Conservation (phyloP, 352 stramenopile genomes). For the Pythium diclinum region DNA sequence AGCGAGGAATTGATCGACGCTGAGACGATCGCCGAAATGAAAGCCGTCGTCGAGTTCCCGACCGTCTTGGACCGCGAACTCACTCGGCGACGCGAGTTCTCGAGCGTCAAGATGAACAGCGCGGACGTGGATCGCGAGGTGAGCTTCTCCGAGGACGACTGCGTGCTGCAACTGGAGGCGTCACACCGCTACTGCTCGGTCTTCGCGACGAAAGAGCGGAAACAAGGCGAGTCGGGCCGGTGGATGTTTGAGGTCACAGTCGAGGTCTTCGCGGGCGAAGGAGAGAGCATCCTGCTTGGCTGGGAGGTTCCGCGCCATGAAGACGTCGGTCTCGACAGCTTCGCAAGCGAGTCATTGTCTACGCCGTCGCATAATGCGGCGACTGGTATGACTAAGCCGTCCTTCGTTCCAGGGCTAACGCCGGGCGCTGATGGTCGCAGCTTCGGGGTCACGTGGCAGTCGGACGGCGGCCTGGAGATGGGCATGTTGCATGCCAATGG, state of each 20-base stretch:
- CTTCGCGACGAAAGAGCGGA: slow-evolving; percentile 63
- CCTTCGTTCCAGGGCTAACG: slow-evolving; percentile 57
- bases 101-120: slow-evolving; percentile 70
- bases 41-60: slow-evolving; percentile 46
- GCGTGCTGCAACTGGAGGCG: slow-evolving; percentile 60
- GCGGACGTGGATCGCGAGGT: slow-evolving; percentile 46
- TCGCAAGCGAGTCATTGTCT: not conserved
- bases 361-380: not conserved
- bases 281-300: slow-evolving; percentile 73
- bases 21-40: slow-evolving; percentile 36
- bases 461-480: slow-evolving; percentile 68
- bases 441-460: slow-evolving; percentile 75
- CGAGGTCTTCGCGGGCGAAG: slow-evolving; percentile 37
- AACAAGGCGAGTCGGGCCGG: slow-evolving; percentile 64
- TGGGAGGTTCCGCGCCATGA: slow-evolving; percentile 57
- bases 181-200: slow-evolving; percentile 71
- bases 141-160: slow-evolving; percentile 77
- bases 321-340: not conserved
- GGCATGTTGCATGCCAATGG: slow-evolving; percentile 72
- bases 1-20: slow-evolving; percentile 26
- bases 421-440: slow-evolving; percentile 47
- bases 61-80: slow-evolving; percentile 64
- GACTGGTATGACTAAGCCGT: not conserved
- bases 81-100: slow-evolving; percentile 58
- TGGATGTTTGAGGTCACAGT: slow-evolving; percentile 71